Percentiles rank a stretch among this genome's conserved stretches.
phyloP scores from a whole-genome alignment of 73 alveolate genomes.

The Blepharisma stoltei region DNA sequence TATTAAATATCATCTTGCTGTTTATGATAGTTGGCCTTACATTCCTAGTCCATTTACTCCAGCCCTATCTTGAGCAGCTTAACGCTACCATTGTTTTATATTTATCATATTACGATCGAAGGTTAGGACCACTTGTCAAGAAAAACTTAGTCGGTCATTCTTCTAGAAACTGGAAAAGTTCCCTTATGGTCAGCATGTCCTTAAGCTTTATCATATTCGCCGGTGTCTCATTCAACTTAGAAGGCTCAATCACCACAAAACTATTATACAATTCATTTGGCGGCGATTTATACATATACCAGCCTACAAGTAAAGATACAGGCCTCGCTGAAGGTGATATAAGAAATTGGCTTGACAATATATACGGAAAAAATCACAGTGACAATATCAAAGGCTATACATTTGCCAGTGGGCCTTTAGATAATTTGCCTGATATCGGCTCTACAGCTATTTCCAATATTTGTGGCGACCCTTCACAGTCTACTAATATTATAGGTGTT shows the following conservation, averaged over 20 bases:
- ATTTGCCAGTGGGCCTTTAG: constrained; percentile 32
- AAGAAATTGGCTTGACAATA: constrained; percentile 35
- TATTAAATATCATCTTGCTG: constrained; percentile 75
- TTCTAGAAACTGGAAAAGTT: constrained; percentile 85
- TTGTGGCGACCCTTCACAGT: constrained; percentile 43
- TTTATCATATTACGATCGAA: constrained; percentile 63
- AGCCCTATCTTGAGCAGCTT: constrained; percentile 62
- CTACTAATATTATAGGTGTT: constrained; percentile 51
- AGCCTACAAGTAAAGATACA: constrained; percentile 34
- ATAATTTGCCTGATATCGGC: constrained; percentile 13
- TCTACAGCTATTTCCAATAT: constrained; percentile 32
- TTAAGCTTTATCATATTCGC: constrained; percentile 86
- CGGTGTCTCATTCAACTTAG: constrained; percentile 80
- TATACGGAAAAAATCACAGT: constrained; percentile 19
- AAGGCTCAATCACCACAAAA: constrained; percentile 59
- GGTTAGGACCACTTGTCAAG: constrained; percentile 65
- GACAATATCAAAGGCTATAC: constrained; percentile 37
- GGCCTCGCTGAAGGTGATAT: constrained; percentile 73
- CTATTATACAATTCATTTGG: constrained; percentile 60
- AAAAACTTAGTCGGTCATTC: constrained; percentile 90
- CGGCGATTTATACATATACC: constrained; percentile 62
- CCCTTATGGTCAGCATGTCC: constrained; percentile 88
- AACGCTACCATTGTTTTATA: constrained; percentile 47
- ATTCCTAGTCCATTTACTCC: constrained; percentile 59
- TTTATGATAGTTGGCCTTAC: constrained; percentile 90